phyloP scores from a whole-genome alignment of 2,329 filamentous ascomycete genomes.

The Verticillium isaacii region DNA sequence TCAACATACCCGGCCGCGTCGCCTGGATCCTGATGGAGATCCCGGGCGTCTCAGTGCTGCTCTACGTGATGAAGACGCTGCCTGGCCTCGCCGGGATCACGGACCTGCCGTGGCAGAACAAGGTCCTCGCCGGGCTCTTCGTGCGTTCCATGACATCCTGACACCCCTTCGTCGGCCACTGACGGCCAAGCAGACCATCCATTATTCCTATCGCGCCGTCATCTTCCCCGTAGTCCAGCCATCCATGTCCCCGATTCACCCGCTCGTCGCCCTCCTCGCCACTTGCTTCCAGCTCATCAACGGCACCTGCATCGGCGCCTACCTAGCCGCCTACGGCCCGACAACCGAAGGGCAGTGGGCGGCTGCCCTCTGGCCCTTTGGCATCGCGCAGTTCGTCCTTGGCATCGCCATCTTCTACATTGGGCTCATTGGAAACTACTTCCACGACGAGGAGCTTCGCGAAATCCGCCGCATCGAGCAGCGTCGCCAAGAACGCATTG shows the following conservation, averaged over 20 bases:
- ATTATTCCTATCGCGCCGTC: constrained; percentile 88
- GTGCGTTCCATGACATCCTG: constrained; percentile 25
- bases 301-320: constrained; percentile 70
- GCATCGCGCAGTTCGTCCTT: constrained; percentile 42
- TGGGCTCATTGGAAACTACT: constrained; percentile 76
- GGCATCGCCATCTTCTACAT: constrained; percentile 73
- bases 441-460: constrained; percentile 84
- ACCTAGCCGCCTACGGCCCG: constrained; percentile 77
- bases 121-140: constrained; percentile 67
- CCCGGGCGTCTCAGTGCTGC: constrained; percentile 68
- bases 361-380: constrained; percentile 28
- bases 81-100: constrained; percentile 52
- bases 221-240: constrained; percentile 79
- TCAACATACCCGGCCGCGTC: constrained; percentile 85
- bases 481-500: constrained; percentile 46
- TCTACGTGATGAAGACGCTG: constrained; percentile 74
- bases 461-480: constrained; percentile 74
- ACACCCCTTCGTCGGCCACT: not conserved
- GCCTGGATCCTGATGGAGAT: constrained; percentile 89
- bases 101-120: constrained; percentile 71
- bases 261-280: constrained; percentile 60
- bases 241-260: constrained; percentile 87
- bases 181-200: constrained; percentile 53
- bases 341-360: constrained; percentile 50
- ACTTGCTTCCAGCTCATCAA: constrained; percentile 76